Conservation (phyloP, 2,329 filamentous ascomycete genomes). For the Pleochaeta shiraiana region DNA sequence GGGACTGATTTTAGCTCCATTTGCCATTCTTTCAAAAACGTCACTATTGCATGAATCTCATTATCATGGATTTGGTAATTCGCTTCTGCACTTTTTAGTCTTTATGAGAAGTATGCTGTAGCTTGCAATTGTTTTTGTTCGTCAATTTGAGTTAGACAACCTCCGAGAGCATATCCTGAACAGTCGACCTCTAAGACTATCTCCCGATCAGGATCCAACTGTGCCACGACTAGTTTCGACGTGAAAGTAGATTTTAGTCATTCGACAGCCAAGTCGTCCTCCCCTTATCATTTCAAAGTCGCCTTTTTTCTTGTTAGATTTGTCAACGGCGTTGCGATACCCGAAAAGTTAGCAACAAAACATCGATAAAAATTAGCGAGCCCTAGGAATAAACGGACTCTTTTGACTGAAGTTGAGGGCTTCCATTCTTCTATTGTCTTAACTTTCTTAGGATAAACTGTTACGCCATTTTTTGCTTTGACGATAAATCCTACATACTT, state of each 20-base stretch:
- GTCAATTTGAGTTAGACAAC: conserved; percentile 1
- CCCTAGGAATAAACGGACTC: neutral
- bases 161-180: neutral
- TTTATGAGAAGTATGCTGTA: neutral
- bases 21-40: neutral
- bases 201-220: neutral
- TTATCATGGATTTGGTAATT: neutral
- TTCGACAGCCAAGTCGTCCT: neutral
- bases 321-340: neutral
- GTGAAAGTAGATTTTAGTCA: neutral
- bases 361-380: neutral
- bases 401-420: neutral
- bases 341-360: neutral
- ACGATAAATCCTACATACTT: neutral
- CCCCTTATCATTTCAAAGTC: neutral
- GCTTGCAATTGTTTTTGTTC: neutral
- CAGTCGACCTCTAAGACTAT: neutral
- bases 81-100: neutral
- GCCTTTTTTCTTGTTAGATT: conserved; percentile 1
- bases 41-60: neutral
- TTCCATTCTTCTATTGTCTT: neutral
- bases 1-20: neutral
- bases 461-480: neutral
- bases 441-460: neutral
- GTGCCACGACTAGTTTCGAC: neutral